Percentiles rank a stretch among this genome's conserved stretches.
These are phyloP conservation scores for Heimioporus sp. DNA, from an alignment of 768 basidiomycete species.

Conservation along the genomic window DNA sequence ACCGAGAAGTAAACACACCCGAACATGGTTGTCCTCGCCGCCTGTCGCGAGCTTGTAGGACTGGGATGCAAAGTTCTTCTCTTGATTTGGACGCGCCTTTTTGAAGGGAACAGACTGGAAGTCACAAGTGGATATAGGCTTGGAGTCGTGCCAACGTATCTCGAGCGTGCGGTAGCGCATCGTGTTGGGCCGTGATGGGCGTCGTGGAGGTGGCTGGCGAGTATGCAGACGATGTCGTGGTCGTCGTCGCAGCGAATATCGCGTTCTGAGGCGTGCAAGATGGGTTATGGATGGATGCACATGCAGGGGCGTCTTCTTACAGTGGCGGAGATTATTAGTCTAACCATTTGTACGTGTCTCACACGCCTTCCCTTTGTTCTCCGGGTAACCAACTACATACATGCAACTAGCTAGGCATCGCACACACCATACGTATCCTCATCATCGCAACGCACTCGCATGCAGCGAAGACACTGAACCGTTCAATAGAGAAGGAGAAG, in stretches of 20 bases:
- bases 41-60: conserved; percentile 91
- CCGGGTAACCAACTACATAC: conserved; percentile 2
- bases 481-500: conserved; percentile 19
- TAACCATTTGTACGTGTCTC: conserved; percentile 15
- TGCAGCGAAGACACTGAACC: conserved; percentile 26
- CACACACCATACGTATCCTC: neutral
- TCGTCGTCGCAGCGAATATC: conserved; percentile 10
- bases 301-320: neutral
- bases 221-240: neutral
- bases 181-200: conserved; percentile 5
- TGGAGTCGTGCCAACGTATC: conserved; percentile 95
- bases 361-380: conserved; percentile 19
- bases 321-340: conserved; percentile 4
- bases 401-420: neutral
- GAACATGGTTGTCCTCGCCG: conserved; percentile 95
- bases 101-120: conserved; percentile 86
- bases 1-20: conserved; percentile 56
- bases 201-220: neutral
- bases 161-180: conserved; percentile 92
- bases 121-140: conserved; percentile 95
- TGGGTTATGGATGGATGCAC: conserved; percentile 8
- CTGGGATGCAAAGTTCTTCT: conserved; percentile 59
- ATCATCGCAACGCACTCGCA: conserved; percentile 16
- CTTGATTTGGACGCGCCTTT: conserved; percentile 67
- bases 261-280: conserved; percentile 1